These are phyloP conservation scores for Cutaneotrichosporon cyanovorans DNA, from an alignment of 1,284 basidiomycete genomes.

Conservation along the genomic window DNA sequence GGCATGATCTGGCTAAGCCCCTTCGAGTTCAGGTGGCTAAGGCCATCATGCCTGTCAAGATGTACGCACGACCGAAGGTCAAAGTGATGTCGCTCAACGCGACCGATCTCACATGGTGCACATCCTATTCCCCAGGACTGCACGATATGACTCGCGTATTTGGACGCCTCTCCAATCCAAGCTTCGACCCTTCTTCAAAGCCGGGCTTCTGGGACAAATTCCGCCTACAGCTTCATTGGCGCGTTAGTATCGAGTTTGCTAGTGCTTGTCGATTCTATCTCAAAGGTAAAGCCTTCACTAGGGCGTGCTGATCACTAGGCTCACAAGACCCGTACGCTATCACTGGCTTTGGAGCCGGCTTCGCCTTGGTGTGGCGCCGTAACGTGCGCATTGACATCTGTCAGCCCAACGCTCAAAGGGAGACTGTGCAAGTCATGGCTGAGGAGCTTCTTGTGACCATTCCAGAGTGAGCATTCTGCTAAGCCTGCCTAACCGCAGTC, in stretches of 20 bases:
- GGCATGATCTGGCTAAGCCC: slow-evolving; percentile 52
- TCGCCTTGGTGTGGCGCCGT: slow-evolving; percentile 78
- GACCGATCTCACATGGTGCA: slow-evolving; percentile 80
- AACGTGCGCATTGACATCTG: slow-evolving; percentile 67
- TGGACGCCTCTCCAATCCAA: slow-evolving; percentile 71
- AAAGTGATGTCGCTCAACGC: slow-evolving; percentile 58
- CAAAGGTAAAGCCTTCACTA: slow-evolving; percentile 56
- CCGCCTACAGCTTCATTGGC: slow-evolving; percentile 78
- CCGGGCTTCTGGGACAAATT: slow-evolving; percentile 96
- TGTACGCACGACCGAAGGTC: slow-evolving; percentile 72
- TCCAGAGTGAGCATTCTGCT: slow-evolving; percentile 58
- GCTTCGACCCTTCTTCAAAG: slow-evolving; percentile 76
- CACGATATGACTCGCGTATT: slow-evolving; percentile 80
- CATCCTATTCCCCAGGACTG: slow-evolving; percentile 77
- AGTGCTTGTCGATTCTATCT: slow-evolving; percentile 71
- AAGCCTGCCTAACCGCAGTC: slow-evolving; percentile 17
- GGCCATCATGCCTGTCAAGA: slow-evolving; percentile 92
- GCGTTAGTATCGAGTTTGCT: slow-evolving; percentile 61
- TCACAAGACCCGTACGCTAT: slow-evolving; percentile 75
- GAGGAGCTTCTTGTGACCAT: slow-evolving; percentile 73
- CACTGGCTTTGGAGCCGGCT: slow-evolving; percentile 73
- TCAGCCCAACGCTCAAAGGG: slow-evolving; percentile 63
- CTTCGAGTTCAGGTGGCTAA: slow-evolving; percentile 71
- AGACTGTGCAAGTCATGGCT: slow-evolving; percentile 77
- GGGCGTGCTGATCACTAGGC: slow-evolving; percentile 50